Percentiles rank a stretch among this genome's conserved stretches.
phyloP scores from a whole-genome alignment of 495 filamentous ascomycete genomes.

The Podospora didyma region DNA sequence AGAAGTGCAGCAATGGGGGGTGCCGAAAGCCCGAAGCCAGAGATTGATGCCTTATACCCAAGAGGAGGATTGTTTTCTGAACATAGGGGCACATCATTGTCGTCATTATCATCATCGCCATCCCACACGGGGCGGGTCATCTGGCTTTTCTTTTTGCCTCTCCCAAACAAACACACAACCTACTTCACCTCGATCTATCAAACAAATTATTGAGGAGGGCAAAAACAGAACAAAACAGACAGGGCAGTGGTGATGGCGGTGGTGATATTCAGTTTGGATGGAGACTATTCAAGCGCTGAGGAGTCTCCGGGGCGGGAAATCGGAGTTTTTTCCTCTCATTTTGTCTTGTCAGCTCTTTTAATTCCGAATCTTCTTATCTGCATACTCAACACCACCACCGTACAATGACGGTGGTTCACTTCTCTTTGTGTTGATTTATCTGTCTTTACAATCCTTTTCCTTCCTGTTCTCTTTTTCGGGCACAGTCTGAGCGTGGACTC shows the following conservation, averaged over 20 bases:
- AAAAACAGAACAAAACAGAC: background rate
- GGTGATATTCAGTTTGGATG: constrained; percentile 11
- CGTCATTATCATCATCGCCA: too few species aligned
- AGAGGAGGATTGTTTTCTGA: too few species aligned
- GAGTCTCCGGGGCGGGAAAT: constrained; percentile 42
- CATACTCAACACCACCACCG: too few species aligned
- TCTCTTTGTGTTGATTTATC: background rate
- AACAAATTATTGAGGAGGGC: background rate
- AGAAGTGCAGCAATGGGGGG: too few species aligned
- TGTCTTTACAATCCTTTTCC: background rate
- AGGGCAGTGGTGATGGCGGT: background rate
- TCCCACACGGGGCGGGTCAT: background rate
- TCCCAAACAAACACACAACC: background rate
- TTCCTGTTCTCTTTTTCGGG: background rate
- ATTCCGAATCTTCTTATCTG: constrained; percentile 9
- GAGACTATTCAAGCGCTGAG: constrained; percentile 51
- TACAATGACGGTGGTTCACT: background rate
- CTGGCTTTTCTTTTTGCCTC: background rate
- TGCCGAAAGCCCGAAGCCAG: too few species aligned
- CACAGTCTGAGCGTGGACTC: background rate
- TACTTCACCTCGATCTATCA: background rate
- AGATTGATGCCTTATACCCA: too few species aligned
- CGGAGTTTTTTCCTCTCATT: constrained; percentile 12
- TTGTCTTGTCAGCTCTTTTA: constrained; percentile 9
- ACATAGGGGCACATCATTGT: too few species aligned